Base-by-base conservation (phyloP, 2,329 filamentous ascomycete genomes). In the Rutstroemia sydowiana region DNA sequence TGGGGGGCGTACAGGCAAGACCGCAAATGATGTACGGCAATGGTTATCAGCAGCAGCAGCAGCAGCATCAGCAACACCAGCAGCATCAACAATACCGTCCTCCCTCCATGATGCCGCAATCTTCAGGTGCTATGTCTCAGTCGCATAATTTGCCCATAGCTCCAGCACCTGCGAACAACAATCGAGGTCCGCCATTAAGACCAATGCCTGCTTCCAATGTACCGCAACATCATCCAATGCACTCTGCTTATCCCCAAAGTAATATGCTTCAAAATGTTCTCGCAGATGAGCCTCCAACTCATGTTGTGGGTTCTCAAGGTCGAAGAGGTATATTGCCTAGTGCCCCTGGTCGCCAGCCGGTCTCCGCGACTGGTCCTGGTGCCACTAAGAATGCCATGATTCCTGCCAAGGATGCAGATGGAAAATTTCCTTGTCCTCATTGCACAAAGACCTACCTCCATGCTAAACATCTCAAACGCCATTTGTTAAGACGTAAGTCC, bases 391-490 rank as follows among this genome's bases (percentile, higher is more conserved):
- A 79, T 64, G 85, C 87, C 55, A 82, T 88, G 57, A 93, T 95
- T 57, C 90, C 91, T 14, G 86, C 88, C 62, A 96, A 97, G 75
- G 92, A 97, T 70, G 89, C 90, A 8, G 92, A 97, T 68, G 93
- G 93, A 66, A 97, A 97, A 75, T 98, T 95, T 67, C 92, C 93
- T 55, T 98, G 93, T 73, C 90, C 90, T 64, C 91, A 97, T 70
- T 98, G 93, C 74, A 95, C 89, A 64, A 97, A 97, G 77, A 96
- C 91, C 6, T 98, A 98, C 68, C 77, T 97, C 53, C 93, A 97
- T 69, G 87, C 92, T 43, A 97, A 98, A 77, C 93, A 97, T 72
- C 72, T 97, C 63, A 97, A 97, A 79, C 87, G 93, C 65, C 93
- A 97, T 77, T 79, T 97, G 54, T 75, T 97, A 62, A 80, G 93